phyloP scores from a whole-genome alignment of 2,329 filamentous ascomycete genomes.

The Diaporthe ilicicola region DNA sequence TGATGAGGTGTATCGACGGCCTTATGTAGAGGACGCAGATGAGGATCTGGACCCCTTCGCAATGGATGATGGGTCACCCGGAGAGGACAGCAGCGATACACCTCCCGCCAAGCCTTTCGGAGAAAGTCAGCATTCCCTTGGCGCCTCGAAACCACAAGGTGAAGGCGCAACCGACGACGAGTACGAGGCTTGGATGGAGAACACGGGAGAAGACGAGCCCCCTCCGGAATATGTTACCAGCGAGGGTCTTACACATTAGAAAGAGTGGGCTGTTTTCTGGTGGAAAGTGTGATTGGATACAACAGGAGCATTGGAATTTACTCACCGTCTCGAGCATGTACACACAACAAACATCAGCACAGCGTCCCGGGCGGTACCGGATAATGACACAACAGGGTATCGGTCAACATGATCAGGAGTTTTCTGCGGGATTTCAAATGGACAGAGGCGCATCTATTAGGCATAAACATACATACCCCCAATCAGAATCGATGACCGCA shows the following conservation, averaged over 20 bases:
- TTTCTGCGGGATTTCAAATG: not conserved
- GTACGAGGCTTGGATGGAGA: constrained; percentile 34
- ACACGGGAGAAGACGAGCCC: constrained; percentile 31
- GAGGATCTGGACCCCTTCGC: constrained; percentile 28
- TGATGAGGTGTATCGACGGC: constrained; percentile 46
- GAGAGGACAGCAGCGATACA: constrained; percentile 4
- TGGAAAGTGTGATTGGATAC: not conserved
- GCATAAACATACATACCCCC: constrained; percentile 23
- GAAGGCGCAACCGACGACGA: constrained; percentile 56
- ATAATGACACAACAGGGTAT: constrained; percentile 5
- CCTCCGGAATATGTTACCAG: constrained; percentile 4
- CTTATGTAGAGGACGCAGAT: constrained; percentile 47
- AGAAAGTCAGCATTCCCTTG: not conserved
- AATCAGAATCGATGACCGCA: constrained; percentile 9
- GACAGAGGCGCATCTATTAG: not conserved
- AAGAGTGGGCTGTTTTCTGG: not conserved
- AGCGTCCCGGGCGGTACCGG: not conserved
- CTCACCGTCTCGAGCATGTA: constrained; percentile 3
- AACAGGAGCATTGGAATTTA: not conserved
- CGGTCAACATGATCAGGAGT: constrained; percentile 8
- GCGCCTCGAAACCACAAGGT: not conserved
- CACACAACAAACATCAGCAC: constrained; percentile 10
- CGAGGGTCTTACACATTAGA: constrained; percentile 19
- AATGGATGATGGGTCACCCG: constrained; percentile 11
- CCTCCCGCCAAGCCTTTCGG: constrained; percentile 26